Evolutionary conservation across 768 basidiomycete genomes (phyloP), one percentile per base, ranked within the genome.

Genomic region (Filobasidium floriforme): DNA sequence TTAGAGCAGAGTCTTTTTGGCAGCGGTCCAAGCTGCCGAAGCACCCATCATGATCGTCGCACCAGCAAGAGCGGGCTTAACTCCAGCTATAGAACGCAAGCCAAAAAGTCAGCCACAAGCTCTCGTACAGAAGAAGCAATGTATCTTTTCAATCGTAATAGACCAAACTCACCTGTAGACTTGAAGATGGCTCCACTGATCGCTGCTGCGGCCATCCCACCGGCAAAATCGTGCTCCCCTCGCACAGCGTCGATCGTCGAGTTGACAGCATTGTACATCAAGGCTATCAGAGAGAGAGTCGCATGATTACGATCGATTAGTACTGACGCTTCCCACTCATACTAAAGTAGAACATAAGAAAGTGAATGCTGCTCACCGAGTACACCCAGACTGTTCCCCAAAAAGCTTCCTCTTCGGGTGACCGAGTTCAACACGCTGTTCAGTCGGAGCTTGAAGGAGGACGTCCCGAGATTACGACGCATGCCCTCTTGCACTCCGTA

Each of bases 401-500:
- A 88, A 81, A 94, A 96, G 55, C 91, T 94, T 40, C 96, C 96
- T 81, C 96, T 85, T 81, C 94, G 83, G 68, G 96, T 98, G 78
- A 94, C 86, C 77, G 91, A 89, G 83, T 98, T 99, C 72, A 99
- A 84, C 68, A 99, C 81, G 78, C 91, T 93, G 81, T 98, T 99
- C 82, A 98, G 88, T 83, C 96, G 87, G 79, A 99, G 81, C 74
- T 91, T 76, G 66, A 75, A 70, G 19, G 72, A 73, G 5, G 73
- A 74, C 19, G 72, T 67, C 18, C 74, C 73, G 26, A 79, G 67
- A 70, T 88, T 90, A 80, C 90, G 84, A 77, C 84, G 83, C 77
- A 90, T 85, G 74, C 96, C 96, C 83, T 98, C 94, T 75, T 90
- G 88, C 75, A 97, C 81, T 69, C 96, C 96, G 92, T 94, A 97